These are phyloP conservation scores for Coleophoma crateriformis DNA, from an alignment of 2,329 filamentous ascomycete genomes.

Conservation along the genomic window DNA sequence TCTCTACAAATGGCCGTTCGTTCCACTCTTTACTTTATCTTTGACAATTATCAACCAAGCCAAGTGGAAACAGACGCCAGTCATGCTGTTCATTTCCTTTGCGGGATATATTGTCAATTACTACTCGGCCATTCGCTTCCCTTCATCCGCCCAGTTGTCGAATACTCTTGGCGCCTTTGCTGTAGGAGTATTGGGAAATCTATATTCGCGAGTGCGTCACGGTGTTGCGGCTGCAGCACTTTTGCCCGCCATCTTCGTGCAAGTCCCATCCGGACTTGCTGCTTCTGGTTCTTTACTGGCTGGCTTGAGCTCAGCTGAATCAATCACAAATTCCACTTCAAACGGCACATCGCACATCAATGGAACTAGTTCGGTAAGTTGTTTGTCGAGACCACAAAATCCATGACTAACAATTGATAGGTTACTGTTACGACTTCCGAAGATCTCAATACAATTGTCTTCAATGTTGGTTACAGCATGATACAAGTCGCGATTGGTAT, in stretches of 20 bases:
- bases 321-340: conserved; percentile 35
- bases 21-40: conserved; percentile 67
- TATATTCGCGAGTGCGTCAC: conserved; percentile 59
- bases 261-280: conserved; percentile 58
- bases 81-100: conserved; percentile 70
- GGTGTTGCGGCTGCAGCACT: conserved; percentile 76
- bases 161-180: conserved; percentile 72
- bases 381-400: neutral
- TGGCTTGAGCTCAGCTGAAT: conserved; percentile 50
- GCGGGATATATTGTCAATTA: conserved; percentile 73
- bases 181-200: conserved; percentile 71
- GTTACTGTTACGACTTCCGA: conserved; percentile 11
- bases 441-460: conserved; percentile 30
- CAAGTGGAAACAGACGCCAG: conserved; percentile 73
- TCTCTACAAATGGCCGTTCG: conserved; percentile 64
- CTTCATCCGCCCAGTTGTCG: conserved; percentile 66
- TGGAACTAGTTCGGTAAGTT: conserved; percentile 20
- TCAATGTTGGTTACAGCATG: conserved; percentile 33
- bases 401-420: conserved; percentile 11
- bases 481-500: conserved; percentile 37
- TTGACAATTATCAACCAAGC: conserved; percentile 75
- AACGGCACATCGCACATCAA: conserved; percentile 23
- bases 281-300: conserved; percentile 53
- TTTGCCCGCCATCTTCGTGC: conserved; percentile 78
- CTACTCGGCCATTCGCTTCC: conserved; percentile 61